Conservation (phyloP, 2,329 filamentous ascomycete species). For the Ceratocystis colombiana region DNA sequence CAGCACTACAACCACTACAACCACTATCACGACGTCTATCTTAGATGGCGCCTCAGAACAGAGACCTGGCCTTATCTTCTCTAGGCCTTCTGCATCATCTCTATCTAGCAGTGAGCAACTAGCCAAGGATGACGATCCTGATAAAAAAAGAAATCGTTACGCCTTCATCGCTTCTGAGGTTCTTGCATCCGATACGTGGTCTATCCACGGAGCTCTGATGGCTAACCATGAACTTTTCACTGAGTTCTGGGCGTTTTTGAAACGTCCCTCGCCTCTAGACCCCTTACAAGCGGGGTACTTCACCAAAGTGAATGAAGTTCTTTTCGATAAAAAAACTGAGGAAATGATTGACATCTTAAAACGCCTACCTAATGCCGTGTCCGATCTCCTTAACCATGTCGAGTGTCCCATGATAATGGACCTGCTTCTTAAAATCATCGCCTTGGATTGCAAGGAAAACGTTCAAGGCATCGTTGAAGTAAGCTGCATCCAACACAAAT, state of each 20-base stretch:
- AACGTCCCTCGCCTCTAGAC: constrained; percentile 73
- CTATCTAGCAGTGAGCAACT: constrained; percentile 40
- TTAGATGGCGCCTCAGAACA: constrained; percentile 28
- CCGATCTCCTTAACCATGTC: constrained; percentile 81
- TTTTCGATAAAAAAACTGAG: constrained; percentile 95
- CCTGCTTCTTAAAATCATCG: constrained; percentile 89
- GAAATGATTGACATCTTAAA: constrained; percentile 92
- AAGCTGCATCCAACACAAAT: constrained; percentile 33
- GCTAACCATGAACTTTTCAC: constrained; percentile 68
- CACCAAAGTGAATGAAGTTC: constrained; percentile 95
- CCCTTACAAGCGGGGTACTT: constrained; percentile 95
- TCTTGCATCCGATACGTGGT: constrained; percentile 91
- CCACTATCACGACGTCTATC: not conserved
- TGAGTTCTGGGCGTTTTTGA: constrained; percentile 85
- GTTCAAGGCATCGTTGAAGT: constrained; percentile 91
- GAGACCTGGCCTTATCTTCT: constrained; percentile 35
- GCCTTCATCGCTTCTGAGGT: constrained; percentile 90
- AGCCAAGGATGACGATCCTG: constrained; percentile 60
- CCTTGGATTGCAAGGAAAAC: constrained; percentile 81
- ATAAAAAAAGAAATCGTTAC: constrained; percentile 87
- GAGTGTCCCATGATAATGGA: constrained; percentile 99
- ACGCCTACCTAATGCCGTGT: constrained; percentile 67
- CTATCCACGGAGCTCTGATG: constrained; percentile 84
- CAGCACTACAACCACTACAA: not conserved
- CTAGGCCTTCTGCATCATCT: constrained; percentile 46